Percentiles rank a stretch among this genome's conserved stretches.
phyloP scores from a whole-genome alignment of 164 flowering plant genomes.

The Tetracentron sinense region DNA sequence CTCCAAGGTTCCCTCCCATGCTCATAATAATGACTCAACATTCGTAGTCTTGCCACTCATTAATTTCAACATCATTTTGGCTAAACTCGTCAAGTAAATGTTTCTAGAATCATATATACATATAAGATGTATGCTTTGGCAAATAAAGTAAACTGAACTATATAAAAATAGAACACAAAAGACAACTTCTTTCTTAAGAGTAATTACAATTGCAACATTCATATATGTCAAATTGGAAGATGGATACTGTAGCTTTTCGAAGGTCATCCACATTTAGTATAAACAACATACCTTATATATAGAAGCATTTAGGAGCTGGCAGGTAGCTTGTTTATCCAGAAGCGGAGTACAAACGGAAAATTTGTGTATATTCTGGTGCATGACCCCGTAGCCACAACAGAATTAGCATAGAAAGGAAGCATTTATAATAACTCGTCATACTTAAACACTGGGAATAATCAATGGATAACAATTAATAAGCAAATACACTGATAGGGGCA shows the following conservation, averaged over 20 bases:
- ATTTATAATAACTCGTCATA: neutral
- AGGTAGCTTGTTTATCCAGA: slow-evolving; percentile 26
- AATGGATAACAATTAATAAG: neutral
- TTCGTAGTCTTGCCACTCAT: too few relatives aligned
- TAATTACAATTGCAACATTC: too few relatives aligned
- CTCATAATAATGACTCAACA: too few relatives aligned
- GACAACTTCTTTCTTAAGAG: too few relatives aligned
- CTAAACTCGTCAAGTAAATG: too few relatives aligned
- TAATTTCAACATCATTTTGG: too few relatives aligned
- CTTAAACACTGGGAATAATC: neutral
- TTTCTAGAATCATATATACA: too few relatives aligned
- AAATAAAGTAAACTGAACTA: too few relatives aligned
- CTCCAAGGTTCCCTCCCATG: too few relatives aligned
- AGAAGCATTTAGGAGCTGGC: slow-evolving; percentile 58
- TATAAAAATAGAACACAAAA: too few relatives aligned
- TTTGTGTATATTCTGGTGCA: slow-evolving; percentile 60
- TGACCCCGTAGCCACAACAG: slow-evolving; percentile 1
- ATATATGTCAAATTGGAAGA: neutral
- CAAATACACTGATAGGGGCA: neutral
- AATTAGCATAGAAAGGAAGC: slow-evolving; percentile 10
- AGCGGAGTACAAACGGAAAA: slow-evolving; percentile 30
- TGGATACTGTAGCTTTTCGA: neutral
- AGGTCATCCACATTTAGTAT: neutral
- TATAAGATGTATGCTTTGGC: too few relatives aligned
- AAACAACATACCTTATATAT: slow-evolving; percentile 55